phyloP scores from a whole-genome alignment of 768 basidiomycete species.

The Phlebiopsis flavidoalba region DNA sequence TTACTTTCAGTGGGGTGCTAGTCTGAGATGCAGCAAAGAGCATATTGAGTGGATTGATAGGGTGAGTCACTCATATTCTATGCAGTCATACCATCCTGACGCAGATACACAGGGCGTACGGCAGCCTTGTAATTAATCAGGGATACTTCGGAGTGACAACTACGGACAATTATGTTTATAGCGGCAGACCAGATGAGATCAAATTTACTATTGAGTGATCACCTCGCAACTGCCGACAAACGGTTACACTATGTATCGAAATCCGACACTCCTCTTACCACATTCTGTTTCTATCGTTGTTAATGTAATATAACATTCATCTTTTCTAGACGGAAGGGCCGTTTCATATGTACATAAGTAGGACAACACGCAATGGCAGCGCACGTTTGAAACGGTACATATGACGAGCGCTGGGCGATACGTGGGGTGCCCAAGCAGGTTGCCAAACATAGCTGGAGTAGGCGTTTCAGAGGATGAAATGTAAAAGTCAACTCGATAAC shows the following conservation, averaged over 20 bases:
- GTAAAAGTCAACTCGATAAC: conserved; percentile 1
- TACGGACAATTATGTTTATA: too few species aligned
- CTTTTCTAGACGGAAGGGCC: conserved; percentile 18
- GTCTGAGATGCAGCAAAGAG: not conserved
- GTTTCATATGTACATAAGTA: conserved; percentile 22
- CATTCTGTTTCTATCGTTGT: conserved; percentile 34
- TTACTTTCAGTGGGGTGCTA: too few species aligned
- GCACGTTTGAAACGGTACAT: conserved; percentile 22
- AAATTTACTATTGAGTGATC: not conserved
- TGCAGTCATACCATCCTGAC: too few species aligned
- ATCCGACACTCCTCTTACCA: conserved; percentile 38
- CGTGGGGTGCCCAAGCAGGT: conserved; percentile 58
- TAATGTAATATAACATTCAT: conserved; percentile 23
- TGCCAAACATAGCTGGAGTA: conserved; percentile 49
- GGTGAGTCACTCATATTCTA: not conserved
- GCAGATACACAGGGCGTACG: too few species aligned
- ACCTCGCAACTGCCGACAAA: not conserved
- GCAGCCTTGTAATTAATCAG: too few species aligned
- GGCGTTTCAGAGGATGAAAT: not conserved
- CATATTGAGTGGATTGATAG: not conserved
- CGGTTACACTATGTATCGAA: conserved; percentile 43
- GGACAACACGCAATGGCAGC: conserved; percentile 28
- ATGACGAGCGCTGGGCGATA: conserved; percentile 61
- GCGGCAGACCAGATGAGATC: not conserved
- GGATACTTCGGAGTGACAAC: too few species aligned